Conservation (phyloP, 2,329 filamentous ascomycete genomes). For the Didymella arachidicola region DNA sequence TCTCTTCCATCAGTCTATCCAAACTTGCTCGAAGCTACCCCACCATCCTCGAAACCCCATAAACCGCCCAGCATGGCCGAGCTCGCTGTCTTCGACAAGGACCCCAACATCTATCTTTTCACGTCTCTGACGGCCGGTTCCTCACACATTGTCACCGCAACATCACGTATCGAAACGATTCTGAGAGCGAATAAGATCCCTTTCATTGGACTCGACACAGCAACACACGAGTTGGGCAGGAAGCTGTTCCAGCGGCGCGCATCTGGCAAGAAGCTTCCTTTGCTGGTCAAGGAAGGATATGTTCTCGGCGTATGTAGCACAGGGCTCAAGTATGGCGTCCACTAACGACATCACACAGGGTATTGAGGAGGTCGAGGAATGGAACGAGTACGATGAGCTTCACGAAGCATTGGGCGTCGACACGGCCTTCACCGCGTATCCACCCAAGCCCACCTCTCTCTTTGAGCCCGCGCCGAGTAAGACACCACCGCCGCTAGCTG, state of each 20-base stretch:
- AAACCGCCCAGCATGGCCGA: slow-evolving; percentile 45
- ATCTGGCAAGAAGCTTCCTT: slow-evolving; percentile 87
- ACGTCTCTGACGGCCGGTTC: slow-evolving; percentile 95
- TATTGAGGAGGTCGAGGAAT: slow-evolving; percentile 92
- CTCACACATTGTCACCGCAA: slow-evolving; percentile 94
- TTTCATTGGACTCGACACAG: slow-evolving; percentile 90
- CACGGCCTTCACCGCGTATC: slow-evolving; percentile 41
- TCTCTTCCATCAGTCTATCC: not conserved
- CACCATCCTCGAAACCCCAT: slow-evolving; percentile 14
- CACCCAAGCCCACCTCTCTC: slow-evolving; percentile 38
- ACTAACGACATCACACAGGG: slow-evolving; percentile 65
- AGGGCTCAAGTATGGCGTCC: not conserved
- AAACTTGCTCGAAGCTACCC: not conserved
- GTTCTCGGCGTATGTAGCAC: slow-evolving; percentile 77
- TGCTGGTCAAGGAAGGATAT: slow-evolving; percentile 83
- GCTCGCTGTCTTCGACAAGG: slow-evolving; percentile 55
- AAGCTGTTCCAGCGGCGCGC: slow-evolving; percentile 87
- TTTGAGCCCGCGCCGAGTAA: slow-evolving; percentile 21
- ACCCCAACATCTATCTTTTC: slow-evolving; percentile 80
- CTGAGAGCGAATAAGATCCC: slow-evolving; percentile 92
- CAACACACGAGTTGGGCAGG: slow-evolving; percentile 86
- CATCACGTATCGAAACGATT: slow-evolving; percentile 94
- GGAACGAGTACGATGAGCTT: slow-evolving; percentile 98
- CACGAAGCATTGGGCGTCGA: slow-evolving; percentile 77
- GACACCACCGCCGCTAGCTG: slow-evolving; percentile 20